phyloP scores from a whole-genome alignment of 2,329 filamentous ascomycete genomes.

The Botrytis elliptica region DNA sequence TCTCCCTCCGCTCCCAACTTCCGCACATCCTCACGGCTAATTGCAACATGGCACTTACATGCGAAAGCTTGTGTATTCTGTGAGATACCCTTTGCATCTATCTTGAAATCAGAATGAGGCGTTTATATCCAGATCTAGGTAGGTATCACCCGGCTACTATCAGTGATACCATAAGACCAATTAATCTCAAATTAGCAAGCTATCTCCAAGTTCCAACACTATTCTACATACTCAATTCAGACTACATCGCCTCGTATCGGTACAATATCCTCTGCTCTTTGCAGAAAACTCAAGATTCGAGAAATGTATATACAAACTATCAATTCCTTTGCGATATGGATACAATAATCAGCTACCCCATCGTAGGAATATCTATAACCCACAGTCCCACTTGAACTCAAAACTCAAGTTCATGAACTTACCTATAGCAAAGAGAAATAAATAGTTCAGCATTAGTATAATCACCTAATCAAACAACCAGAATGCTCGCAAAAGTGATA shows the following conservation, averaged over 20 bases:
- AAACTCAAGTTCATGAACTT: too few species aligned
- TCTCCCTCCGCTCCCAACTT: background rate
- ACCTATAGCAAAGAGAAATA: too few species aligned
- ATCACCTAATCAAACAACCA: too few species aligned
- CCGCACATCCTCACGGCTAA: rapidly evolving
- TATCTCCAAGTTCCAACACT: background rate
- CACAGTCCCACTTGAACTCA: too few species aligned
- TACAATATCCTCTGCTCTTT: background rate
- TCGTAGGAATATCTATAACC: too few species aligned
- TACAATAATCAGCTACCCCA: too few species aligned
- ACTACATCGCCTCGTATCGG: rapidly evolving
- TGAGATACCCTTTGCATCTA: background rate
- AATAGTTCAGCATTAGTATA: too few species aligned
- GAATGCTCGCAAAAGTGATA: too few species aligned
- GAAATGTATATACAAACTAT: background rate
- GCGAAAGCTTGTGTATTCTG: background rate
- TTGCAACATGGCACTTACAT: background rate
- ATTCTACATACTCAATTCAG: background rate
- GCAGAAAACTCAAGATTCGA: background rate
- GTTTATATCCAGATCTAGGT: background rate
- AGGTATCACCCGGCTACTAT: background rate
- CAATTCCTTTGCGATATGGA: too few species aligned
- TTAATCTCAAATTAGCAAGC: background rate
- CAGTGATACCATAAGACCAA: background rate
- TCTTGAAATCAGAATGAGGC: background rate